A percentile compares a stretch with the other conserved stretches of the same genome.
Conservation (phyloP, 1,284 basidiomycete species). For the Mycena citricolor region DNA sequence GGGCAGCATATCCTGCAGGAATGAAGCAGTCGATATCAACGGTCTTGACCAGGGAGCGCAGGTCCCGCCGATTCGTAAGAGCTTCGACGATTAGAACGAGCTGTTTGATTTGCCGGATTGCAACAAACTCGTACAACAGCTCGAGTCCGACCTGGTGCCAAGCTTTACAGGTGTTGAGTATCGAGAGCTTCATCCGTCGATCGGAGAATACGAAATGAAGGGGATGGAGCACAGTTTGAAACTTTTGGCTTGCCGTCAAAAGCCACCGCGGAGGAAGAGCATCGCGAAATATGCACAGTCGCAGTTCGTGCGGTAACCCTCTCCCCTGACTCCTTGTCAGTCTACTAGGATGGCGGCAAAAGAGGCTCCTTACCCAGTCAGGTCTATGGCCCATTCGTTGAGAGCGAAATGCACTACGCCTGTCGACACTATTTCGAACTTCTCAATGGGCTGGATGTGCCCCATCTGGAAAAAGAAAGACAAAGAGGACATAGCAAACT, state of each 20-base stretch:
- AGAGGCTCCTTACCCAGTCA: too few relatives aligned
- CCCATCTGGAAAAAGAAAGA: conserved; percentile 37
- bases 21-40: conserved; percentile 5
- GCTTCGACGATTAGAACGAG: conserved; percentile 3
- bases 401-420: too few relatives aligned
- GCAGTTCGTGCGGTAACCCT: conserved; percentile 4
- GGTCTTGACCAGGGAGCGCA: not conserved
- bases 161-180: conserved; percentile 7
- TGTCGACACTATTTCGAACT: too few relatives aligned
- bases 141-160: conserved; percentile 10
- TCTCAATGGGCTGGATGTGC: conserved; percentile 35
- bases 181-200: conserved; percentile 9
- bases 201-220: not conserved
- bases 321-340: too few relatives aligned
- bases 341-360: too few relatives aligned
- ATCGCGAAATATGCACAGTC: not conserved
- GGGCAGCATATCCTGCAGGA: conserved; percentile 4
- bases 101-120: conserved; percentile 4
- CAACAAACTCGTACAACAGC: conserved; percentile 5
- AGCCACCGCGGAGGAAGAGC: conserved; percentile 1
- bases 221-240: not conserved
- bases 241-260: not conserved
- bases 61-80: not conserved
- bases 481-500: conserved; percentile 3
- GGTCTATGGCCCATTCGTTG: too few relatives aligned